A percentile compares a stretch with the other conserved stretches of the same genome.
These are phyloP conservation scores for Xylaria sp. DNA, from an alignment of 2,329 filamentous ascomycete genomes.

Conservation along the genomic window DNA sequence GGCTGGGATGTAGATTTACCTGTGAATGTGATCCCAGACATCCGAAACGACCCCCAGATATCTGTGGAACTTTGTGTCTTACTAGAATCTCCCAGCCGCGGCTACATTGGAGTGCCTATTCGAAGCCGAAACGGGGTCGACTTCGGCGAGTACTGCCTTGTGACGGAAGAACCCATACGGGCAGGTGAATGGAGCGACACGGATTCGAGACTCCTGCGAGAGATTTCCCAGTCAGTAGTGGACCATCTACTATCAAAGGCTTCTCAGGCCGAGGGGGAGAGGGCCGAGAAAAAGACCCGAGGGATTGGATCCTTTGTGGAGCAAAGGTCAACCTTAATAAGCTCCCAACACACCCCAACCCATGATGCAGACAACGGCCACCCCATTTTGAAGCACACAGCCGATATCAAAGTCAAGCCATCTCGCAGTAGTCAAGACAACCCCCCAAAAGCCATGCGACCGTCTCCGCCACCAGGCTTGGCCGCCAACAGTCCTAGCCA, in stretches of 20 bases:
- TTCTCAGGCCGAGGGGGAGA: slow-evolving; percentile 3
- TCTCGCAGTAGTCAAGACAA: not conserved
- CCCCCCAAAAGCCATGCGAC: not conserved
- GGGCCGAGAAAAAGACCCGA: slow-evolving; percentile 20
- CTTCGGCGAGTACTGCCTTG: slow-evolving; percentile 21
- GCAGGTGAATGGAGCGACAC: slow-evolving; percentile 11
- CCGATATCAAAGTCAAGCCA: not conserved
- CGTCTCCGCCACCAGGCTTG: not conserved
- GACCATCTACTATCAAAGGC: slow-evolving; percentile 20
- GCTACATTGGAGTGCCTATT: slow-evolving; percentile 23
- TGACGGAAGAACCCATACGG: slow-evolving; percentile 20
- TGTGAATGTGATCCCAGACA: slow-evolving; percentile 20
- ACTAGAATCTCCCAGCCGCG: slow-evolving; percentile 3
- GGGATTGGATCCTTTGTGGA: slow-evolving; percentile 21
- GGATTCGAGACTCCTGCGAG: slow-evolving; percentile 15
- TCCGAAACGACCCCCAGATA: slow-evolving; percentile 10
- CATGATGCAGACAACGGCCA: not conserved
- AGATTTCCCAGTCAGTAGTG: slow-evolving; percentile 19
- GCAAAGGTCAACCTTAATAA: slow-evolving; percentile 5
- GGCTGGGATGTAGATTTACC: slow-evolving; percentile 1
- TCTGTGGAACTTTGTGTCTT: slow-evolving; percentile 9
- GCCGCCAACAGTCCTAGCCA: not conserved
- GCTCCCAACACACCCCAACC: not conserved
- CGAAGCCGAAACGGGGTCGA: slow-evolving; percentile 23
- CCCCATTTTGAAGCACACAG: not conserved